Evolutionary conservation across 768 basidiomycete species (phyloP), one percentile per base, ranked within the genome.

Genomic region (Clathrus columnatus): DNA sequence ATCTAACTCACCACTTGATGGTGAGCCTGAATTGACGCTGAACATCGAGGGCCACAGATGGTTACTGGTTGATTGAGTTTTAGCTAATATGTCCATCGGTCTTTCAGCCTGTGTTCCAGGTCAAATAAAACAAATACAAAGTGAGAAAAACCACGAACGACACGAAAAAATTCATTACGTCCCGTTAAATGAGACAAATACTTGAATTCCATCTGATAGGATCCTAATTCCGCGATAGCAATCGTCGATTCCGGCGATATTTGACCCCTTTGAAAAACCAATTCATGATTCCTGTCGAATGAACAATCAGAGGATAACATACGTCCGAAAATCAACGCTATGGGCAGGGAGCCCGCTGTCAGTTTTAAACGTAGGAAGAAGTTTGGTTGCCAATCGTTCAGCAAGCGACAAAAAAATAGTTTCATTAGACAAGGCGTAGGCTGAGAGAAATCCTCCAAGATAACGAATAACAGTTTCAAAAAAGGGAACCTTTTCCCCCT

Each of bases 391-490:
- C 11, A 60, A 29, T 10, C 58, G 51, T 48, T 54, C 49, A 11
- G 59, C 57, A 26, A 58, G 53, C 23, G 53, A 48, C 10, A 60
- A 57, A 11, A 60, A 46, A 16, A 58, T 49, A 8, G 56, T 51
- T 21, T 57, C 59, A 11, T 58, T 53, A 18, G 46, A 60, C 18
- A 48, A 54, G 23, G 59, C 57, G 50, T 48, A 42, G 20, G 57
- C 57, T 41, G 50, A 60, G 18, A 60, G 42, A 6, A 75, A 64
- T 2, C 75, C 75, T 20, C 75, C 75, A 7, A 77, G 70, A 45
- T 75, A 68, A 16, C 75, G 69, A 28, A 76, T 77, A 6, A 72
- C 73, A 20, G 72, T 74, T 70, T 75, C 63, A 50, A 64, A 64
- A 51, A 64, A 64, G 16, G 53, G 57, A 2, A 48, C 57, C 48